phyloP scores from a whole-genome alignment of 2,329 filamentous ascomycete species.

The Colletotrichum coccodes region DNA sequence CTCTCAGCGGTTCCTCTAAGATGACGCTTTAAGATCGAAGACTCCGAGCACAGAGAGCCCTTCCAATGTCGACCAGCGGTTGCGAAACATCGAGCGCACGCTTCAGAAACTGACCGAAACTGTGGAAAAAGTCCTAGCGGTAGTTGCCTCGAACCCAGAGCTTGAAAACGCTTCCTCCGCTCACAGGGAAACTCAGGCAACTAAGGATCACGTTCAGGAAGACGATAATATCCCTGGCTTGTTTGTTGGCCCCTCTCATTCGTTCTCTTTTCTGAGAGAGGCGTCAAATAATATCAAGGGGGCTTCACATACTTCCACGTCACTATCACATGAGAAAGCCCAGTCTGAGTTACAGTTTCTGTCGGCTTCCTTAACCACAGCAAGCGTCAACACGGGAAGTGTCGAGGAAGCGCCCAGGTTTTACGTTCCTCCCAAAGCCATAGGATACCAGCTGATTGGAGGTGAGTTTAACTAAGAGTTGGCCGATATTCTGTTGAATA shows the following conservation, averaged over 20 bases:
- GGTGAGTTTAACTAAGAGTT: conserved; percentile 6
- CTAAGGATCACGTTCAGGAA: no score
- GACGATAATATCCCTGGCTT: neutral
- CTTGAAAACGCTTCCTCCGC: no score
- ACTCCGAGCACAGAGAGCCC: neutral
- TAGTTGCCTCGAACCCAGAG: neutral
- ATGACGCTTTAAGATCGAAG: neutral
- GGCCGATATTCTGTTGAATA: no score
- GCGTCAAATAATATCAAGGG: neutral
- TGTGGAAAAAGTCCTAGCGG: neutral
- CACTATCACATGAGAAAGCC: neutral
- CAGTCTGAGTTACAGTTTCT: conserved; percentile 4
- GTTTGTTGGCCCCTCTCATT: conserved; percentile 1
- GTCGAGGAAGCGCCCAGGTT: neutral
- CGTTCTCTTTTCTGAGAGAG: conserved; percentile 11
- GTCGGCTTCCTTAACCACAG: neutral
- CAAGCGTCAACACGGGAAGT: neutral
- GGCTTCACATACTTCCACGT: neutral
- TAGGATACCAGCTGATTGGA: conserved; percentile 11
- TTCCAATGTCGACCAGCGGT: neutral
- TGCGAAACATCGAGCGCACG: neutral
- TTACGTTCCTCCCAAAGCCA: conserved; percentile 1
- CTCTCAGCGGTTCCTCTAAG: fast-evolving
- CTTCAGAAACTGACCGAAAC: neutral
- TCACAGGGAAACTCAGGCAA: no score